phyloP scores from a whole-genome alignment of 2,329 filamentous ascomycete genomes.

The Ophiocordyceps camponoti-rufipedis region DNA sequence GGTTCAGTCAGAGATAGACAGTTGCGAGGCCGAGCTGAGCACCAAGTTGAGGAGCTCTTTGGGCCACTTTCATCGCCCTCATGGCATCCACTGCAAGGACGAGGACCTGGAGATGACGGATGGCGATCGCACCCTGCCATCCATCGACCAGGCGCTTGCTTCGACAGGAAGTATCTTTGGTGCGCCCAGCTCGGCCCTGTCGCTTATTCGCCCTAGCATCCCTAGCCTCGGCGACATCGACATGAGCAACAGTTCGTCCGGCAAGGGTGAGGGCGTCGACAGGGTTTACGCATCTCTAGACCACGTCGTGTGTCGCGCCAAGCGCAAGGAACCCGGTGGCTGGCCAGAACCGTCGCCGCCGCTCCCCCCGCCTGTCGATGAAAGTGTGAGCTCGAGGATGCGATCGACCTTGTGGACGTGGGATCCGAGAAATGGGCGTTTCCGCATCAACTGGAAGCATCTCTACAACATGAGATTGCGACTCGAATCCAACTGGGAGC shows the following conservation, averaged over 20 bases:
- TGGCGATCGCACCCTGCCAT: conserved; percentile 9
- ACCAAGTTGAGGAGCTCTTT: conserved; percentile 19
- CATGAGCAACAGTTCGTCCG: conserved; percentile 7
- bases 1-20: conserved; percentile 43
- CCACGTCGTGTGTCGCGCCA: conserved; percentile 9
- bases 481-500: conserved; percentile 82
- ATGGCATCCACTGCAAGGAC: conserved; percentile 32
- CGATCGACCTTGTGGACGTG: conserved; percentile 32
- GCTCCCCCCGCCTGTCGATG: conserved; percentile 11
- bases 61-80: conserved; percentile 22
- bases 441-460: conserved; percentile 79
- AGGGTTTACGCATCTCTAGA: conserved; percentile 11
- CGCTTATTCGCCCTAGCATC: conserved; percentile 9
- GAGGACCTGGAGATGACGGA: conserved; percentile 31
- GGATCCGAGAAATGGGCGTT: conserved; percentile 25
- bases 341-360: conserved; percentile 13
- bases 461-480: conserved; percentile 74
- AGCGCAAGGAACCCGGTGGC: conserved; percentile 17
- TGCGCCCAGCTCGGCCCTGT: conserved; percentile 14
- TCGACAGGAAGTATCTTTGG: conserved; percentile 15
- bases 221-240: conserved; percentile 12
- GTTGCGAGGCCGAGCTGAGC: conserved; percentile 45
- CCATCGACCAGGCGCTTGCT: conserved; percentile 7
- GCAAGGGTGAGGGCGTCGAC: conserved; percentile 13
- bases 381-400: conserved; percentile 12